These are phyloP conservation scores for Aspergillus arachidicola DNA, from an alignment of 2,329 filamentous ascomycete species.

Conservation along the genomic window DNA sequence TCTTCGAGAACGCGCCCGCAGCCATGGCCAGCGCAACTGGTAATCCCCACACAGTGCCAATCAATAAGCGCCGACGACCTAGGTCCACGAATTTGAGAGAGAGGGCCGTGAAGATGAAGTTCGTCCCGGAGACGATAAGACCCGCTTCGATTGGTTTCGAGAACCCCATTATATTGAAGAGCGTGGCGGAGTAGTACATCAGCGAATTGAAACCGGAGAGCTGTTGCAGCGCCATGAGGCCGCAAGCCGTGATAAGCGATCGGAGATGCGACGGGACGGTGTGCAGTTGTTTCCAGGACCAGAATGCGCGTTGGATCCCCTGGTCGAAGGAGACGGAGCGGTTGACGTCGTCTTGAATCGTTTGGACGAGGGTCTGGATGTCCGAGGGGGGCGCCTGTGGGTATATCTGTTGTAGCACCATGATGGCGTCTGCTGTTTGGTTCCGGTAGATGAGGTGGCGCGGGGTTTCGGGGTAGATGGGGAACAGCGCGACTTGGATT, in stretches of 20 bases:
- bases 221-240: background rate
- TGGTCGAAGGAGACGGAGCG: background rate
- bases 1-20: background rate
- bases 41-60: background rate
- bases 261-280: background rate
- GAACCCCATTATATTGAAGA: background rate
- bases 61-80: background rate
- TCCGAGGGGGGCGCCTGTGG: background rate
- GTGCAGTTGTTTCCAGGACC: background rate
- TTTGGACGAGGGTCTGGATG: background rate
- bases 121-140: background rate
- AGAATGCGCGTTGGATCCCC: background rate
- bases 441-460: background rate
- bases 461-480: background rate
- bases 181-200: slow-evolving; percentile 1
- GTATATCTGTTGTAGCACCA: background rate
- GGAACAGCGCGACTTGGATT: background rate
- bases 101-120: background rate
- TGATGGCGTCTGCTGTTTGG: background rate
- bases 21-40: background rate
- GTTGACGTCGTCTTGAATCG: background rate
- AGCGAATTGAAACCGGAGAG: background rate
- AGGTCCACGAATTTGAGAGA: background rate
- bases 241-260: background rate
- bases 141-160: background rate